Base-by-base conservation (phyloP, 2,329 filamentous ascomycete genomes). In the Penicillium sp. region DNA sequence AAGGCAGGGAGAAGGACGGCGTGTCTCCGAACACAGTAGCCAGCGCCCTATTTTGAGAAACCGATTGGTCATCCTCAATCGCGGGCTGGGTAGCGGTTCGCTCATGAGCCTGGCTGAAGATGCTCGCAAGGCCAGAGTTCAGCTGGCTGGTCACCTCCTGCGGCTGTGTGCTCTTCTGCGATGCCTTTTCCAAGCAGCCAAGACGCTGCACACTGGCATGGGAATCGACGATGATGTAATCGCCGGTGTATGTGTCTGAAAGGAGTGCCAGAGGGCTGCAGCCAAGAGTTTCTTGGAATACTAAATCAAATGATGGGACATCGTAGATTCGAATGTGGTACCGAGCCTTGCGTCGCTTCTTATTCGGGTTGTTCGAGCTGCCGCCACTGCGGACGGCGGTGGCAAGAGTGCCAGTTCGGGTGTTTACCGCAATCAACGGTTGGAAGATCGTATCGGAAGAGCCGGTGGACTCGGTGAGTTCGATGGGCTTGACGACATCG, bases 211-310 rank as follows among this genome's bases (percentile, higher is more conserved):
- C 82, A 70, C 91, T 89, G 15, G 92, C 91, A 0, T 86, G 83
- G n/a, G 89, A 84, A 73, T 96, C 92, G 6, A 97, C 78, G 10
- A 89, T 80, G 42, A 95, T 80, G 74, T 92, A 97, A 4, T 92
- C 92, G 50, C 86, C 88, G 1, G 87, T 86, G 22, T 83, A 83
- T 13, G 84, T 81, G 22, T 86, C 84, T 3, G 91, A 84, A 2
- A 92, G 80, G 1, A 97, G 77, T 13, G 89, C 87, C 24, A 90
- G 86, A 12, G 92, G 85, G 24, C 86, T 79, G 60, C 84, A 82
- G 3, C 85, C 80, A 10, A 81, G 66, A 10, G 86, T 84, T 30
- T 79, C 81, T 64, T 86, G 81, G 69, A 88, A 84, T 37, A 91
- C 76, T 12, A 89, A 85, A 58, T 86, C 80, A 9, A 85, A 80